phyloP scores from a whole-genome alignment of 1,284 basidiomycete genomes.

The Heliocybe sulcata region DNA sequence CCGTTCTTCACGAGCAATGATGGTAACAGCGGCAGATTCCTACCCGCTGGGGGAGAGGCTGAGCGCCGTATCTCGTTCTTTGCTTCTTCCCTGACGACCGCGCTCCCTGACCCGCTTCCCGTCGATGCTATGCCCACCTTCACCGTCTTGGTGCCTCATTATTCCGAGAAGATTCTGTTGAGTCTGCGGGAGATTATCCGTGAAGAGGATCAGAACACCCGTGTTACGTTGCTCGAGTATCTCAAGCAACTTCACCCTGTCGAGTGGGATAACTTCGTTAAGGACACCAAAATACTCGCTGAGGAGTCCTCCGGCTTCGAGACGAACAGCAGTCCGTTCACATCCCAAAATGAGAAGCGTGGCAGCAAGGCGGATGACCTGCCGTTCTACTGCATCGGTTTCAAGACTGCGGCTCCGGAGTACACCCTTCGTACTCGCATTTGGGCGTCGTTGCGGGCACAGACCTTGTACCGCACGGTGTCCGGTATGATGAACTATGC shows the following conservation, averaged over 20 bases:
- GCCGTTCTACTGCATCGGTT: conserved; percentile 99
- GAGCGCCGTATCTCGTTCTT: conserved; percentile 97
- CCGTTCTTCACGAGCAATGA: conserved; percentile 94
- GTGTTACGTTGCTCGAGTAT: conserved; percentile 93
- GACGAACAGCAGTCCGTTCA: conserved; percentile 31
- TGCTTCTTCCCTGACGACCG: conserved; percentile 89
- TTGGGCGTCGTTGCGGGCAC: conserved; percentile 97
- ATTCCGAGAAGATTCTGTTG: conserved; percentile 93
- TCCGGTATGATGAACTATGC: conserved; percentile 99
- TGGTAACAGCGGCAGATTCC: conserved; percentile 77
- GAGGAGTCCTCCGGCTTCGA: conserved; percentile 75
- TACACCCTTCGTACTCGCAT: conserved; percentile 99
- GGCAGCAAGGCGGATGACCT: conserved; percentile 82
- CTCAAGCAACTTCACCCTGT: conserved; percentile 98
- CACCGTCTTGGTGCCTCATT: conserved; percentile 93
- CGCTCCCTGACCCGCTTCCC: conserved; percentile 87
- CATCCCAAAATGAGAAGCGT: conserved; percentile 69
- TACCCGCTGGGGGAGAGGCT: conserved; percentile 90
- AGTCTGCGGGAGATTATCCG: conserved; percentile 94
- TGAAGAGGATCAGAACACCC: conserved; percentile 94
- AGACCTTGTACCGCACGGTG: conserved; percentile 98
- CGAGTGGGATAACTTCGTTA: conserved; percentile 99
- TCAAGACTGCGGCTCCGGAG: conserved; percentile 98
- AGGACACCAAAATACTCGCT: conserved; percentile 98
- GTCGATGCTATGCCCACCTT: conserved; percentile 98